Conservation (phyloP, 164 flowering plant genomes). For the Euptelea pleiosperma region DNA sequence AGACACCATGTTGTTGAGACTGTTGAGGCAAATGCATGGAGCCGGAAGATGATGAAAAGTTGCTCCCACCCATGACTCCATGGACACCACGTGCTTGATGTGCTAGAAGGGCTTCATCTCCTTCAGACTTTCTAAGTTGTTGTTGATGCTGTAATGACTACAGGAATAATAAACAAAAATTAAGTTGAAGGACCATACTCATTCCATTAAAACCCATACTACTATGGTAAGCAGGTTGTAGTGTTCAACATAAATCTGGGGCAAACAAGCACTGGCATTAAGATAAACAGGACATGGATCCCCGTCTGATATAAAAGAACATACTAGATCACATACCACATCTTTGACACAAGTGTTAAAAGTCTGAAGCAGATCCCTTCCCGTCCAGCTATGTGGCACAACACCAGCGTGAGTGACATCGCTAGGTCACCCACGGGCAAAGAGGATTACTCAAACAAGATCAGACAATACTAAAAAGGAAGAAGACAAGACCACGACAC, state of each 20-base stretch:
- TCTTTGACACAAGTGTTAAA: no score
- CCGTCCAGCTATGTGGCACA: no score
- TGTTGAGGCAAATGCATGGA: constrained; percentile 61
- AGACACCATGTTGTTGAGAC: constrained; percentile 55
- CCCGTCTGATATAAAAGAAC: no score
- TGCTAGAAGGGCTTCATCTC: constrained; percentile 65
- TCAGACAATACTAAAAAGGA: no score
- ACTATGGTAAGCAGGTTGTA: neutral
- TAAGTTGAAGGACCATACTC: neutral
- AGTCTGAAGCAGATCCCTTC: no score
- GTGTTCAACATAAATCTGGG: neutral
- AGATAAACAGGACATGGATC: no score
- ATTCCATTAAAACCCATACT: neutral
- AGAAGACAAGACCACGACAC: no score
- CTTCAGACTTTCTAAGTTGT: constrained; percentile 67
- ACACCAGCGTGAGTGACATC: no score
- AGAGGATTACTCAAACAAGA: no score
- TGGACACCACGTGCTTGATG: constrained; percentile 67
- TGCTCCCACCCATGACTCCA: constrained; percentile 57
- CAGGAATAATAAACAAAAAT: constrained; percentile 14
- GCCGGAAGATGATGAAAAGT: constrained; percentile 53
- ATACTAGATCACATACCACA: no score
- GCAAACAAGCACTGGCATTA: neutral
- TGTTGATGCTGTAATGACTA: constrained; percentile 75
- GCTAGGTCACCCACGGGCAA: no score